Evolutionary conservation across 139 green algal genomes (phyloP).

Genomic region (Monoraphidium neglectum): DNA sequence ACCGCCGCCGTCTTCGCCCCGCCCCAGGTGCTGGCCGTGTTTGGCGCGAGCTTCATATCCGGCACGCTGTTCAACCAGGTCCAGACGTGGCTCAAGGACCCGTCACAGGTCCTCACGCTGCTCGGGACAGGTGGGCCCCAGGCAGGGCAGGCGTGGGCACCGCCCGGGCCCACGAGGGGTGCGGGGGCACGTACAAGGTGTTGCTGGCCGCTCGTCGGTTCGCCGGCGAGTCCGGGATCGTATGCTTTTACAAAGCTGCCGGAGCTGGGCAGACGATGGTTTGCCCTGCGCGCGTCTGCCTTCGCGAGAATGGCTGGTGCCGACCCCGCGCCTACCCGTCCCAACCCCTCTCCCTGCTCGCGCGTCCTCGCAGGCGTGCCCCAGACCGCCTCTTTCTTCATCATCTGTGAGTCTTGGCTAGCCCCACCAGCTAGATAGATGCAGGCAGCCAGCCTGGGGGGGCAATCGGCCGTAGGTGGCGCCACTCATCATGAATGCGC

Average conservation of each 20-base stretch:
- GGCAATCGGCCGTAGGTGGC: background rate
- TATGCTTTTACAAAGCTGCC: too few species aligned
- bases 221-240: slow-evolving; percentile 27
- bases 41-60: slow-evolving; percentile 35
- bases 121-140: slow-evolving; percentile 5
- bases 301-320: too few species aligned
- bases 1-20: background rate
- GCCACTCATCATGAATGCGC: background rate
- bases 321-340: too few species aligned
- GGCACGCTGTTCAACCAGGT: slow-evolving; percentile 26
- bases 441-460: slow-evolving; percentile 8
- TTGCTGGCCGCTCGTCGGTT: background rate
- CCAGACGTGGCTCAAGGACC: background rate
- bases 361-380: slow-evolving; percentile 64
- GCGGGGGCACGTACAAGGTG: background rate
- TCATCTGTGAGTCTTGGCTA: slow-evolving; percentile 73
- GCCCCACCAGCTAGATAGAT: too few species aligned
- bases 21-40: slow-evolving; percentile 74
- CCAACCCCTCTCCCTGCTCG: background rate
- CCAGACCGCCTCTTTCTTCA: slow-evolving; percentile 81
- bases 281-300: too few species aligned
- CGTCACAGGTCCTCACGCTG: background rate
- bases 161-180: too few species aligned
- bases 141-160: too few species aligned
- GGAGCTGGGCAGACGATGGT: too few species aligned